These are phyloP conservation scores for Leishmania turanica DNA, from an alignment of 208 protist species.

Conservation along the genomic window DNA sequence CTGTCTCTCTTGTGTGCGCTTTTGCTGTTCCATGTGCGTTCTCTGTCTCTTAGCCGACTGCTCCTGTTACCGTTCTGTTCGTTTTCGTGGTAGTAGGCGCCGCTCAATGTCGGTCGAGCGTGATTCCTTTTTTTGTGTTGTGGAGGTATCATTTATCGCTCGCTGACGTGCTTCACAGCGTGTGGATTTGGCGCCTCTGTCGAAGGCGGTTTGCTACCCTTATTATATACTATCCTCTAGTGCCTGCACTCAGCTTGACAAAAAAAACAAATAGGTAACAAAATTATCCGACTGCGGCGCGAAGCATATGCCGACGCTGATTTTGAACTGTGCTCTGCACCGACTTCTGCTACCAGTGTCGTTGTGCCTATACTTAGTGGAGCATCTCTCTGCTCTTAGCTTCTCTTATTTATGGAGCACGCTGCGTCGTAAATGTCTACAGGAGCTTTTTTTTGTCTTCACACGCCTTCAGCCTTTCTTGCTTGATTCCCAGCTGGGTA, in stretches of 20 bases:
- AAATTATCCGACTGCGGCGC: not conserved
- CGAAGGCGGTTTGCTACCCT: not conserved
- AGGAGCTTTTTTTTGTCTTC: not conserved
- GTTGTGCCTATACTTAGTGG: no score
- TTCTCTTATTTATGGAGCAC: not conserved
- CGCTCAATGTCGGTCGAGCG: not conserved
- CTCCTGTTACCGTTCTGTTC: not conserved
- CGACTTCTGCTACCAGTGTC: not conserved
- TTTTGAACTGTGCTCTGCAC: not conserved
- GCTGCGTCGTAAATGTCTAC: not conserved
- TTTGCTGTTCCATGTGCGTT: not conserved
- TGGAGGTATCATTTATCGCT: not conserved
- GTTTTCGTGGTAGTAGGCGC: not conserved
- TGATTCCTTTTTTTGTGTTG: not conserved
- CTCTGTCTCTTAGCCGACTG: not conserved
- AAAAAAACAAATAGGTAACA: no score
- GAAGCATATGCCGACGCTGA: not conserved
- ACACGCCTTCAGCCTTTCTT: not conserved
- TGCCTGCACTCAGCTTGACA: not conserved
- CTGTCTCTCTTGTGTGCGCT: not conserved
- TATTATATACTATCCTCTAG: not conserved
- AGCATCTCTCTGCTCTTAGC: not conserved
- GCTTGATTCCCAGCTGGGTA: not conserved
- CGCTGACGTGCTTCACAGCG: not conserved
- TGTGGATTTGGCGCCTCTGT: not conserved